These are phyloP conservation scores for Coemansia sp. DNA, from an alignment of 192 early-diverging fungal species.

Conservation along the genomic window DNA sequence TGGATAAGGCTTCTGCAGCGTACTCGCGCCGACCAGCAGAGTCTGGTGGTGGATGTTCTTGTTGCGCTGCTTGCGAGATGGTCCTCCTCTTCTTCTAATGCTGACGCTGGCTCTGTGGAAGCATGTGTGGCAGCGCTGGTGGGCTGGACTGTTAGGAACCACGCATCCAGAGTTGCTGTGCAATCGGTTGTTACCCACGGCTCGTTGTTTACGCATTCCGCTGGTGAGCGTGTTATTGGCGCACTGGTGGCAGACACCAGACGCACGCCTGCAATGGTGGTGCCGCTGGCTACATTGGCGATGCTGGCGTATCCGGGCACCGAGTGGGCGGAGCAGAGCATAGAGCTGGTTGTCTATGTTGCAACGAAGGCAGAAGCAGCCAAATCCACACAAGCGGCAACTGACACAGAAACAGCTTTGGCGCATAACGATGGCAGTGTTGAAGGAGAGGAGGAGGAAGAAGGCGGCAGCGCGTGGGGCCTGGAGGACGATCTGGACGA, in stretches of 20 bases:
- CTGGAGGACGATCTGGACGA: conserved; percentile 28
- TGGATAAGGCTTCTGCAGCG: conserved; percentile 10
- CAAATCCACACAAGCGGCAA: not conserved
- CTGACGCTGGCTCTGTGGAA: not conserved
- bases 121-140: conserved; percentile 19
- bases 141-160: conserved; percentile 17
- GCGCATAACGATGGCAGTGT: not conserved
- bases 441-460: not conserved
- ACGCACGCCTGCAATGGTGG: conserved; percentile 10
- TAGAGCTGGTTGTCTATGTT: conserved; percentile 23
- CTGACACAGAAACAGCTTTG: not conserved
- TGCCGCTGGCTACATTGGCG: conserved; percentile 21
- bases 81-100: not conserved
- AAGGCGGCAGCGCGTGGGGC: conserved; percentile 29
- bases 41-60: conserved; percentile 5
- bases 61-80: conserved; percentile 22
- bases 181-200: conserved; percentile 7
- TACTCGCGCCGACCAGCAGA: conserved; percentile 3
- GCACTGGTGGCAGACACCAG: conserved; percentile 7
- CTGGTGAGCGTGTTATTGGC: conserved; percentile 12
- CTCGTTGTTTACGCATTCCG: not conserved
- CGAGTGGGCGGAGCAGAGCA: conserved; percentile 32
- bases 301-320: conserved; percentile 21
- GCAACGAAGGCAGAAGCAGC: conserved; percentile 3
- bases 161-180: conserved; percentile 8